Percentiles rank a stretch among this genome's conserved stretches.
These are phyloP conservation scores for Aaosphaeria arxii DNA, from an alignment of 2,329 filamentous ascomycete genomes.

Conservation along the genomic window DNA sequence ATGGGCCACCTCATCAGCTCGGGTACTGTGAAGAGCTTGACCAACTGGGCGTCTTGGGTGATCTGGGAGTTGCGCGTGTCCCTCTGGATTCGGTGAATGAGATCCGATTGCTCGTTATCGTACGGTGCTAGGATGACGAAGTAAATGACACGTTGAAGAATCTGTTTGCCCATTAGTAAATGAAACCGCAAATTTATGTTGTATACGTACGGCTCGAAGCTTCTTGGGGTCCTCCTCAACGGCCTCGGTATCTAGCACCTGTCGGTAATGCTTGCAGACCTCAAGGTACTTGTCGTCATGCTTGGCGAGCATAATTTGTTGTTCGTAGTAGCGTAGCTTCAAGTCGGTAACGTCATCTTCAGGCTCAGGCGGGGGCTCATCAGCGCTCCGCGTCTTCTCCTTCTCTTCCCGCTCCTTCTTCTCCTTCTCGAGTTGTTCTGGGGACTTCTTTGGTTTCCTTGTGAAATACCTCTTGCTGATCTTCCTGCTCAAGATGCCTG, in stretches of 20 bases:
- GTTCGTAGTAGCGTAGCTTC: constrained; percentile 94
- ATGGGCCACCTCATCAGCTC: constrained; percentile 99
- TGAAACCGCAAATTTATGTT: neutral
- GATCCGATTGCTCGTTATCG: constrained; percentile 97
- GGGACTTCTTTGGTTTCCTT: constrained; percentile 85
- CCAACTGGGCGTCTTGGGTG: constrained; percentile 74
- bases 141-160: constrained; percentile 93
- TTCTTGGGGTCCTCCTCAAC: constrained; percentile 87
- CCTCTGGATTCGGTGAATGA: constrained; percentile 86
- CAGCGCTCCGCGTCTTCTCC: constrained; percentile 74
- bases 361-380: constrained; percentile 70
- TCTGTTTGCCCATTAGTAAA: constrained; percentile 47
- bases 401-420: constrained; percentile 81
- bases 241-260: constrained; percentile 92
- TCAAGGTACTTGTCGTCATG: constrained; percentile 97
- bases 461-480: constrained; percentile 92
- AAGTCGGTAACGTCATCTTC: constrained; percentile 92
- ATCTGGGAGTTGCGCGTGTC: constrained; percentile 80
- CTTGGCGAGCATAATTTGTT: constrained; percentile 93
- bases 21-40: constrained; percentile 91
- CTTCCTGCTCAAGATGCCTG: constrained; percentile 89
- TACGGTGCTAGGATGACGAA: constrained; percentile 95
- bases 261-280: constrained; percentile 95
- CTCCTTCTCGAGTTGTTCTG: constrained; percentile 87
- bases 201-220: constrained; percentile 70